Evolutionary conservation across 2,329 filamentous ascomycete genomes (phyloP).

Genomic region (Teratosphaeria gauchensis): DNA sequence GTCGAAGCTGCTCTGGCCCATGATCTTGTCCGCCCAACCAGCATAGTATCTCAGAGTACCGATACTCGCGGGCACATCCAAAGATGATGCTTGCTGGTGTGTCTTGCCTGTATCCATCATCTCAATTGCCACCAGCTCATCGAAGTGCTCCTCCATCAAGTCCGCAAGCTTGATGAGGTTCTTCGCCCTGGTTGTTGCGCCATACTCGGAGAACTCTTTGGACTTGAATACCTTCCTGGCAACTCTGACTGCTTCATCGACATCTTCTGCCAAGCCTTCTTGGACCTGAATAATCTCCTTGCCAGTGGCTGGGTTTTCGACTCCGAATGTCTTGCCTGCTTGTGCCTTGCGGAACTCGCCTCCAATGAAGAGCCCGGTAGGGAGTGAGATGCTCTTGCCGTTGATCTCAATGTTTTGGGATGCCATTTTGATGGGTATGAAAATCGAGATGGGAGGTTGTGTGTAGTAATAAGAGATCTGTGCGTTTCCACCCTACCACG

Average conservation of each 20-base stretch:
- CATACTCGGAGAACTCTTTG: constrained; percentile 58
- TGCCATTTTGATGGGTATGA: background rate
- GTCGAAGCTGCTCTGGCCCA: constrained; percentile 19
- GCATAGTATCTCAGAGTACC: constrained; percentile 15
- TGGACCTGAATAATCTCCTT: constrained; percentile 30
- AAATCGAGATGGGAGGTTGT: background rate
- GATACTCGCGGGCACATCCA: background rate
- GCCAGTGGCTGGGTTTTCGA: constrained; percentile 43
- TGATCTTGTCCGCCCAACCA: constrained; percentile 19
- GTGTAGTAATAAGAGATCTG: background rate
- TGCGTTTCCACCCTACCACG: background rate
- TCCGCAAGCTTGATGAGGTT: constrained; percentile 58
- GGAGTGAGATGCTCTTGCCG: constrained; percentile 58
- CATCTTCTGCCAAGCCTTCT: constrained; percentile 44
- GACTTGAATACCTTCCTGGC: constrained; percentile 29
- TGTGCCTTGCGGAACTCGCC: constrained; percentile 63
- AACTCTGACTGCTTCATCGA: constrained; percentile 46
- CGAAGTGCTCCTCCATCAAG: constrained; percentile 24
- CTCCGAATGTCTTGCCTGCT: constrained; percentile 51
- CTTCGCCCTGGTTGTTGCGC: constrained; percentile 54
- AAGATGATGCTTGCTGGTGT: constrained; percentile 1
- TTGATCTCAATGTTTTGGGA: constrained; percentile 34
- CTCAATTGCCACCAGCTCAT: constrained; percentile 54
- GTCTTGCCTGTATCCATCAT: constrained; percentile 45
- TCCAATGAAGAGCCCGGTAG: constrained; percentile 66